A percentile compares a stretch with the other conserved stretches of the same genome.
Evolutionary conservation across 768 basidiomycete species (phyloP).

Genomic region (Serendipita sp.): DNA sequence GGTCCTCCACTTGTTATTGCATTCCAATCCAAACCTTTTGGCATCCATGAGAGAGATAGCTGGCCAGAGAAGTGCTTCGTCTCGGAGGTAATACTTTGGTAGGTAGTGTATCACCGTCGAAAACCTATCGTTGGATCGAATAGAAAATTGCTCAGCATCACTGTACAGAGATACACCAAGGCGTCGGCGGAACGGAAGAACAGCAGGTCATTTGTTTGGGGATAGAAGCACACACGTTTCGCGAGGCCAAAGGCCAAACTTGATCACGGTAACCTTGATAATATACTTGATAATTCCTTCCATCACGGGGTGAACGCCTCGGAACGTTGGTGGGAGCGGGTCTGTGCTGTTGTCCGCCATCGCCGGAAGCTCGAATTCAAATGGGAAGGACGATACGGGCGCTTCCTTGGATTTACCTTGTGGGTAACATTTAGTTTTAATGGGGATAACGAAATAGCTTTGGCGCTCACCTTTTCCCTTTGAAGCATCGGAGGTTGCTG

Average conservation of each 20-base stretch:
- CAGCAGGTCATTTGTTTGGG: background rate
- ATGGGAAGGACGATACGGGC: background rate
- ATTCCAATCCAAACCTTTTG: background rate
- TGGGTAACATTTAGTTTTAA: no score
- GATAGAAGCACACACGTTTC: background rate
- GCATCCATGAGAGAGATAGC: background rate
- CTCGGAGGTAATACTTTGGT: background rate
- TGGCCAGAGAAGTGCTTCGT: background rate
- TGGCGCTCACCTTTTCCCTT: no score
- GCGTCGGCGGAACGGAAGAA: background rate
- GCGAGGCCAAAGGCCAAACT: background rate
- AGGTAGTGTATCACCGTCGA: background rate
- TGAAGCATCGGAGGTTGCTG: background rate
- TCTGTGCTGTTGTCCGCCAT: background rate
- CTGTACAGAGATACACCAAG: background rate
- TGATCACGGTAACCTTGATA: background rate
- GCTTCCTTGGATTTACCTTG: background rate
- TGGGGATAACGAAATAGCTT: no score
- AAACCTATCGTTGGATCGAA: background rate
- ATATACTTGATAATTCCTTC: background rate
- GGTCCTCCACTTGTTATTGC: background rate
- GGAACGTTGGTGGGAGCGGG: constrained; percentile 2
- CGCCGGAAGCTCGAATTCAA: background rate
- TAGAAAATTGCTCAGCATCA: background rate
- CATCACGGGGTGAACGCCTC: background rate